Base-by-base conservation (phyloP, 2,329 filamentous ascomycete species). In the Ceratocystis albifundus region DNA sequence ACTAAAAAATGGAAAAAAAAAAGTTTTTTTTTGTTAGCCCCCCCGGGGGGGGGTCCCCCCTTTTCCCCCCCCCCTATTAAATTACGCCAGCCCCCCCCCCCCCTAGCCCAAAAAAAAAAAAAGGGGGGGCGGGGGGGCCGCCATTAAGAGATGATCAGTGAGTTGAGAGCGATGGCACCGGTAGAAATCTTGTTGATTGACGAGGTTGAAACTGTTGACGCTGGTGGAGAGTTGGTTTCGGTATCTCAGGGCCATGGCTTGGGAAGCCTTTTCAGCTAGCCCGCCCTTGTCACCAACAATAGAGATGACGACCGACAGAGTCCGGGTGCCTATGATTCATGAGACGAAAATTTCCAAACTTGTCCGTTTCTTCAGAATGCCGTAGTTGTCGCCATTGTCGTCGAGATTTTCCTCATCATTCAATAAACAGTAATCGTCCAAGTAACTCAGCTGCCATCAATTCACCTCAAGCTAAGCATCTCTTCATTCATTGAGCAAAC, bases 1-100 rank as follows among this genome's bases (percentile, higher is more conserved):
- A 76, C 82, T 84, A 48, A 53, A 4, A 46, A 15, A 22, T 15
- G 30, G 12, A 45, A 22, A n/a, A n/a, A n/a, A n/a, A n/a, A n/a
- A n/a, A n/a, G n/a, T n/a, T n/a, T n/a, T n/a, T n/a, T n/a, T n/a
- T n/a, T n/a, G n/a, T n/a, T n/a, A n/a, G n/a, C n/a, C n/a, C n/a
- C n/a, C n/a, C n/a, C n/a, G n/a, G n/a, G n/a, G n/a, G n/a, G n/a
- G n/a, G n/a, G n/a, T n/a, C n/a, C n/a, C n/a, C n/a, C n/a, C n/a
- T n/a, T n/a, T n/a, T n/a, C n/a, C n/a, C n/a, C n/a, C n/a, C n/a
- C n/a, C n/a, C n/a, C n/a, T n/a, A n/a, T n/a, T 22, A n/a, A 30
- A 36, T 32, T 25, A 4, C 22, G 7, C 20, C 50, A 20, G 41
- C 36, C n/a, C n/a, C n/a, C n/a, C n/a, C n/a, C n/a, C n/a, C n/a